Conservation (phyloP, 768 basidiomycete genomes). For the Kwoniella bestiolae region DNA sequence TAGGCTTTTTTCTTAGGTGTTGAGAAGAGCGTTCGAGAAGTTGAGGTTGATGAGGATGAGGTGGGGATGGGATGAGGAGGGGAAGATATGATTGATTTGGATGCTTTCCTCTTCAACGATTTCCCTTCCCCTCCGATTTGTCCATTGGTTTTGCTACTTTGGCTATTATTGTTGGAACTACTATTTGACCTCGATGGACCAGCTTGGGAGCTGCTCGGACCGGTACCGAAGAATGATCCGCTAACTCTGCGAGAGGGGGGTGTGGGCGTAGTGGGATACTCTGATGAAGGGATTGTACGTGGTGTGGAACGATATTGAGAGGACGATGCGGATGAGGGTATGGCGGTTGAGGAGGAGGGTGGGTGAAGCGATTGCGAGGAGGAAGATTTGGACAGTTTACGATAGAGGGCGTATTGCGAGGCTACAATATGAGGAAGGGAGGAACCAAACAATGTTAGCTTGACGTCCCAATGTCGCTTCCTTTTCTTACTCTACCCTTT, state of each 20-base stretch:
- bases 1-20: constrained; percentile 43
- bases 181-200: constrained; percentile 13
- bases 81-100: constrained; percentile 15
- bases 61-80: not conserved
- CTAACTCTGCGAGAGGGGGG: constrained; percentile 38
- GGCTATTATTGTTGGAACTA: not conserved
- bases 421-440: constrained; percentile 29
- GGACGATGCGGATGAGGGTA: constrained; percentile 13
- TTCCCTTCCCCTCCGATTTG: not conserved
- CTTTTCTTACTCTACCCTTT: too few species aligned
- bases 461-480: not conserved
- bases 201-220: constrained; percentile 2
- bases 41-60: constrained; percentile 13
- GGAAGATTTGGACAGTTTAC: constrained; percentile 32
- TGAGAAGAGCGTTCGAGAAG: constrained; percentile 19
- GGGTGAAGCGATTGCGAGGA: constrained; percentile 5
- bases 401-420: constrained; percentile 47
- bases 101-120: constrained; percentile 40
- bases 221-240: not conserved
- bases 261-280: constrained; percentile 49
- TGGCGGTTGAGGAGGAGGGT: constrained; percentile 26
- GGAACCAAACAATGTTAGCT: constrained; percentile 14
- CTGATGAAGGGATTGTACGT: constrained; percentile 16
- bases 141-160: not conserved
- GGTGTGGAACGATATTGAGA: constrained; percentile 33